Evolutionary conservation across 139 green algal genomes (phyloP).

Genomic region (Axilococcus clingmanii): DNA sequence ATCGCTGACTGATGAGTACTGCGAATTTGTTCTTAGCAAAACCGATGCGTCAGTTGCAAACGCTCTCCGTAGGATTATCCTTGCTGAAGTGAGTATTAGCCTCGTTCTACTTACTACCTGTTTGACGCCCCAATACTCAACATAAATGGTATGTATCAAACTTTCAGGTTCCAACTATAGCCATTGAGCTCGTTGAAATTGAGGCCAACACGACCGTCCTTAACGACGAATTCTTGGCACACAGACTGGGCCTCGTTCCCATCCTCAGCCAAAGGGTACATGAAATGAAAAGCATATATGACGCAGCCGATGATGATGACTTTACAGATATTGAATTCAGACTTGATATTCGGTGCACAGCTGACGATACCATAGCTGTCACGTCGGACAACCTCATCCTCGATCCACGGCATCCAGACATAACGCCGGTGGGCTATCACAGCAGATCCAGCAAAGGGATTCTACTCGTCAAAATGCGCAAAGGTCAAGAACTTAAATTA

Average conservation of each 20-base stretch:
- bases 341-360: slow-evolving; percentile 48
- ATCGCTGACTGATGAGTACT: slow-evolving; percentile 40
- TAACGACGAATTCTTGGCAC: slow-evolving; percentile 96
- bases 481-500: slow-evolving; percentile 76
- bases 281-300: slow-evolving; percentile 48
- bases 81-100: slow-evolving; percentile 50
- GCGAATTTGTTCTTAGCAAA: slow-evolving; percentile 79
- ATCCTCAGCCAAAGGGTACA: slow-evolving; percentile 52
- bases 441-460: slow-evolving; percentile 27
- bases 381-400: slow-evolving; percentile 45
- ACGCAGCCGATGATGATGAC: slow-evolving; percentile 35
- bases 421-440: slow-evolving; percentile 36
- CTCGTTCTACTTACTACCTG: neutral
- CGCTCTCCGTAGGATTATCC: slow-evolving; percentile 85
- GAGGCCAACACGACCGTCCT: slow-evolving; percentile 94
- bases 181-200: slow-evolving; percentile 97
- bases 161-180: slow-evolving; percentile 85
- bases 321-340: slow-evolving; percentile 48
- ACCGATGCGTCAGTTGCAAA: slow-evolving; percentile 88
- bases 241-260: slow-evolving; percentile 75
- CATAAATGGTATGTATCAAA: neutral
- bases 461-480: slow-evolving; percentile 84
- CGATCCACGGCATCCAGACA: slow-evolving; percentile 10
- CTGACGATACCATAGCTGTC: slow-evolving; percentile 57
- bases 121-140: neutral